Evolutionary conservation across 1,139 yeast species (phyloP).

Genomic region (Kodamaea fungicola): DNA sequence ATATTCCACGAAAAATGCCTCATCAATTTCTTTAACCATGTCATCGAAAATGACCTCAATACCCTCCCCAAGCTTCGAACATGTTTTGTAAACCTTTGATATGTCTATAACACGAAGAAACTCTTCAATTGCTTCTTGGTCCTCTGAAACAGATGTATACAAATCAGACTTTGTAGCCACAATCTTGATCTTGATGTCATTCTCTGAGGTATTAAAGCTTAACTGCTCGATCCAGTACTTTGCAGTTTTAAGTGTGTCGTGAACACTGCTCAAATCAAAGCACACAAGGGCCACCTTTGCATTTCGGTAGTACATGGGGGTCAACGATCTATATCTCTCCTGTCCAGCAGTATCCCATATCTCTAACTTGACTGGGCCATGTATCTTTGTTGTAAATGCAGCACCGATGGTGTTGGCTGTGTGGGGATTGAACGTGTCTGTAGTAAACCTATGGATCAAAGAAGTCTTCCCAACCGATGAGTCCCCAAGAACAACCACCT

Average conservation of each 20-base stretch:
- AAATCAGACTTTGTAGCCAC: slow-evolving; percentile 16
- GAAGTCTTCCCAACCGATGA: slow-evolving; percentile 49
- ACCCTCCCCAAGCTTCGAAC: slow-evolving; percentile 49
- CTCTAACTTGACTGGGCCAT: slow-evolving; percentile 41
- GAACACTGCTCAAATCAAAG: slow-evolving; percentile 32
- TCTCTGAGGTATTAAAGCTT: slow-evolving; percentile 21
- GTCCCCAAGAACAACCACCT: slow-evolving; percentile 45
- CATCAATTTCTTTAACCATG: slow-evolving; percentile 43
- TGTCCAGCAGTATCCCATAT: slow-evolving; percentile 55
- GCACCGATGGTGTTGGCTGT: slow-evolving; percentile 50
- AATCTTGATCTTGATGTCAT: slow-evolving; percentile 14
- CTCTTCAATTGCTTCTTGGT: slow-evolving; percentile 5
- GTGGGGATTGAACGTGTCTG: slow-evolving; percentile 32
- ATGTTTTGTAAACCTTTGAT: slow-evolving; percentile 29
- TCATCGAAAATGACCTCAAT: slow-evolving; percentile 39
- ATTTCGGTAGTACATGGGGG: slow-evolving; percentile 49
- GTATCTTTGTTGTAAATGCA: slow-evolving; percentile 42
- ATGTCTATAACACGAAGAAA: slow-evolving; percentile 7
- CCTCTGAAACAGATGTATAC: slow-evolving; percentile 2
- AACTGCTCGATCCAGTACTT: slow-evolving; percentile 46
- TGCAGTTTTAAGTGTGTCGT: slow-evolving; percentile 35
- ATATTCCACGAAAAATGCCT: slow-evolving; percentile 13
- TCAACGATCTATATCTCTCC: slow-evolving; percentile 44
- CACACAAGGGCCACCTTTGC: slow-evolving; percentile 36
- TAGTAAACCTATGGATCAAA: slow-evolving; percentile 41